phyloP scores from a whole-genome alignment of 345 rosid species.

The Populus davidiana region DNA sequence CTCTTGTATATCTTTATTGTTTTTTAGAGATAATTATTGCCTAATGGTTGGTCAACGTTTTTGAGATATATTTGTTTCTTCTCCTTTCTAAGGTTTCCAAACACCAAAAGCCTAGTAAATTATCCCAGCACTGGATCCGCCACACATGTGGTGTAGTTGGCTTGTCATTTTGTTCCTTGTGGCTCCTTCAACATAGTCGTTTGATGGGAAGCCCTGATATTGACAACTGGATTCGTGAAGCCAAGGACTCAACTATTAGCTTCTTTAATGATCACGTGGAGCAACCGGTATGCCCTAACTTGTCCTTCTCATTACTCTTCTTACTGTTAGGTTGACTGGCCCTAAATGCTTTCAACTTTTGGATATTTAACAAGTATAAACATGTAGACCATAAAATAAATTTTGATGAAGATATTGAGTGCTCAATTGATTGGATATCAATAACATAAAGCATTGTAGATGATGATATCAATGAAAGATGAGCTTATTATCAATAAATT shows the following conservation, averaged over 20 bases:
- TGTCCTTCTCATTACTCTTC: constrained; percentile 15
- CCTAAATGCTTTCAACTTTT: not conserved
- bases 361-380: too few relatives aligned
- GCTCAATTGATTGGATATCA: not conserved
- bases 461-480: too few relatives aligned
- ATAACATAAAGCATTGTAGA: not conserved
- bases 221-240: constrained; percentile 84
- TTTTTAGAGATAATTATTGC: not conserved
- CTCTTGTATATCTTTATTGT: too few relatives aligned
- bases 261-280: constrained; percentile 86
- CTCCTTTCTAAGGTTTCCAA: constrained; percentile 54
- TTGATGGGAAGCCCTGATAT: constrained; percentile 91
- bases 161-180: constrained; percentile 62
- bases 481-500: too few relatives aligned
- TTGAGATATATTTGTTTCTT: not conserved
- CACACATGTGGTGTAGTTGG: constrained; percentile 86
- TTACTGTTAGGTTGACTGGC: not conserved
- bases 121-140: constrained; percentile 68
- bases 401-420: not conserved
- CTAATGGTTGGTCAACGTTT: constrained; percentile 1
- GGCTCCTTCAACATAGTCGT: constrained; percentile 85
- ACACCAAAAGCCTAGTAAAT: constrained; percentile 68
- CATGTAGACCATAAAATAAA: not conserved
- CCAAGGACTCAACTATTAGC: constrained; percentile 59
- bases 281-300: constrained; percentile 65